Evolutionary conservation across 2,329 filamentous ascomycete genomes (phyloP).

Genomic region (Didymella arachidicola): DNA sequence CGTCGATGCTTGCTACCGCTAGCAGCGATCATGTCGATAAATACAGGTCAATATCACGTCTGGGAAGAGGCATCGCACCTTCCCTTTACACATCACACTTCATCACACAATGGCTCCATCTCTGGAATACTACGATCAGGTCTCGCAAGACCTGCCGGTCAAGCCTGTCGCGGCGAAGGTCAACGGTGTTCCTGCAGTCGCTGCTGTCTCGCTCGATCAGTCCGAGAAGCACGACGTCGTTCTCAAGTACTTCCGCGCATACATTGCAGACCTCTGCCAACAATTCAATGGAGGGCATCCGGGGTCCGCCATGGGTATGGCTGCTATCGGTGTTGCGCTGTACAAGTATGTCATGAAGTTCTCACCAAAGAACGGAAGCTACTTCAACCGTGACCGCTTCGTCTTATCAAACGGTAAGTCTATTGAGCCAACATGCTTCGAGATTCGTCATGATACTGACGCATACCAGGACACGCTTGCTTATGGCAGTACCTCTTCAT

Average conservation of each 20-base stretch:
- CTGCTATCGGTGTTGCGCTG: constrained; percentile 66
- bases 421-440: neutral
- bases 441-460: neutral
- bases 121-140: neutral
- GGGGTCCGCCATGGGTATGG: constrained; percentile 63
- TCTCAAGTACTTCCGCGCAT: neutral
- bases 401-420: constrained; percentile 57
- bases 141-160: neutral
- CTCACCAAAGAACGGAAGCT: constrained; percentile 62
- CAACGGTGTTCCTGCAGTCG: neutral
- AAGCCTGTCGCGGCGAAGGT: neutral
- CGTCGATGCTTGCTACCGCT: neutral
- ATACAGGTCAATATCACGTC: neutral
- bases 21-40: constrained; percentile 6
- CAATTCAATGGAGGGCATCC: neutral
- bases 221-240: neutral
- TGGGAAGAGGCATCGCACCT: neutral
- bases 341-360: constrained; percentile 71
- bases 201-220: neutral
- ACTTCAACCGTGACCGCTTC: constrained; percentile 69
- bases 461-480: constrained; percentile 55
- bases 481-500: constrained; percentile 63
- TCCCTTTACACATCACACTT: neutral
- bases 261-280: neutral
- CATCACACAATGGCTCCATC: neutral